phyloP scores from a whole-genome alignment of 805 yeast genomes.

The Candida hispaniensis region DNA sequence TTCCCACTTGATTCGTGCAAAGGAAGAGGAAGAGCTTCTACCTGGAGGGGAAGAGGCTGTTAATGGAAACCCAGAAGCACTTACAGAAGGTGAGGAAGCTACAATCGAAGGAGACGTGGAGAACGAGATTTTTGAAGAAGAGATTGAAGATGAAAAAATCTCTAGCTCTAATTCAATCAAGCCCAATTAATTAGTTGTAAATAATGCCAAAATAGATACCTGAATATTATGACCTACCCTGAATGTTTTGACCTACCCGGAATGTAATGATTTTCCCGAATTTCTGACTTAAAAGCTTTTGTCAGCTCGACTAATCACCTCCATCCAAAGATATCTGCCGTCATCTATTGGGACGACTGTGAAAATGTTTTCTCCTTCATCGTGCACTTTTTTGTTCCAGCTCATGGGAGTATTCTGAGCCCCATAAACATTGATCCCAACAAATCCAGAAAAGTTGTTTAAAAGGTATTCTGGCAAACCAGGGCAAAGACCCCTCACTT shows the following conservation, averaged over 20 bases:
- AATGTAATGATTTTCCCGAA: neutral
- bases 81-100: constrained; percentile 20
- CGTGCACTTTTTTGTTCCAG: constrained; percentile 21
- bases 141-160: constrained; percentile 20
- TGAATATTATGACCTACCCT: constrained; percentile 1
- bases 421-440: constrained; percentile 19
- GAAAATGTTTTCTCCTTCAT: constrained; percentile 21
- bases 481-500: constrained; percentile 5
- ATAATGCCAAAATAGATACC: constrained; percentile 12
- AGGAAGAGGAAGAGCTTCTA: constrained; percentile 18
- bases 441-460: constrained; percentile 16
- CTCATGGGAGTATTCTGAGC: constrained; percentile 21
- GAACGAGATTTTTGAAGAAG: constrained; percentile 27
- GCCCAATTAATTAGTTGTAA: neutral
- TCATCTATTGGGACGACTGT: constrained; percentile 16
- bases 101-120: constrained; percentile 26
- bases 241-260: neutral
- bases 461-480: constrained; percentile 15
- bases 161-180: constrained; percentile 1
- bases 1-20: constrained; percentile 26
- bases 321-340: constrained; percentile 1
- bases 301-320: constrained; percentile 12
- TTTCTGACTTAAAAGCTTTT: neutral
- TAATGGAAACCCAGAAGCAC: neutral
- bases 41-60: constrained; percentile 1